These are phyloP conservation scores for Rhynchospora pubera DNA, from an alignment of 176 grass and related monocot species.

Conservation along the genomic window DNA sequence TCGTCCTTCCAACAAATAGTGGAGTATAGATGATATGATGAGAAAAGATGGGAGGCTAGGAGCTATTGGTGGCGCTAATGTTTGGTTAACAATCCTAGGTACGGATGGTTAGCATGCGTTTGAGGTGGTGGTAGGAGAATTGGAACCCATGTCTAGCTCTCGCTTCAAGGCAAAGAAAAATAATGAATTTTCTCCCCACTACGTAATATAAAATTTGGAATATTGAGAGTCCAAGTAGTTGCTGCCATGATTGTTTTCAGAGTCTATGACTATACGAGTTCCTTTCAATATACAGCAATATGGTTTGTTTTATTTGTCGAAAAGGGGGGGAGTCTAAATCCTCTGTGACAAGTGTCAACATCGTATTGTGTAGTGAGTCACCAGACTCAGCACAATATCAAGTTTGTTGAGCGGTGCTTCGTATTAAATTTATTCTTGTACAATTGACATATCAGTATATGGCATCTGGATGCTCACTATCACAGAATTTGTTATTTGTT, in stretches of 20 bases:
- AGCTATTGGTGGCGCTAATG: neutral
- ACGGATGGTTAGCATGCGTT: neutral
- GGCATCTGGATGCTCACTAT: neutral
- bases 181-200: conserved; percentile 32
- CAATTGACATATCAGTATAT: neutral
- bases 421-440: neutral
- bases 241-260: conserved; percentile 58
- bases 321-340: neutral
- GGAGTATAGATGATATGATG: neutral
- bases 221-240: conserved; percentile 41
- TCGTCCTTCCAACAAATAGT: neutral
- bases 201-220: conserved; percentile 27
- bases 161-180: conserved; percentile 68
- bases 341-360: neutral
- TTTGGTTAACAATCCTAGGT: neutral
- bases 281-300: neutral
- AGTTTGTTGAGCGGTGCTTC: neutral
- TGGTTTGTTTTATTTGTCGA: conserved; percentile 6
- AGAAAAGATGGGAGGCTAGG: neutral
- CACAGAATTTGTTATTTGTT: neutral
- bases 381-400: neutral
- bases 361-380: neutral
- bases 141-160: conserved; percentile 31
- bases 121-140: conserved; percentile 30
- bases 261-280: conserved; percentile 26